Evolutionary conservation across 805 yeast genomes (phyloP).

Genomic region (Blastobotrys parvus): DNA sequence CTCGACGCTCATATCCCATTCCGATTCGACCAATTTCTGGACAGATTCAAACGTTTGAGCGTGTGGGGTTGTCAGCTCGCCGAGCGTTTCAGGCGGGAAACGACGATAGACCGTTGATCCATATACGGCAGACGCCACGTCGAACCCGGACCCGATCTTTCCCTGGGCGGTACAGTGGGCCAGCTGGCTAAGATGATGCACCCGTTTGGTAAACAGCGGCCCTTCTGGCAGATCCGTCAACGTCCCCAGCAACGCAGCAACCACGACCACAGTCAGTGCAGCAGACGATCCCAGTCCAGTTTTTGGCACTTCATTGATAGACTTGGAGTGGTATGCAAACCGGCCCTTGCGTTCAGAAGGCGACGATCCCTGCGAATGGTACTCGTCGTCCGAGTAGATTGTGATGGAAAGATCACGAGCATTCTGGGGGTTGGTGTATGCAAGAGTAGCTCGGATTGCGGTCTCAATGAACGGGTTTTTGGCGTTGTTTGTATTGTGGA

Average conservation of each 20-base stretch:
- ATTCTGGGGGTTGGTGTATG: conserved; percentile 34
- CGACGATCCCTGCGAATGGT: conserved; percentile 56
- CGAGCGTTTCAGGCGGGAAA: conserved; percentile 49
- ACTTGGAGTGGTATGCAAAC: conserved; percentile 52
- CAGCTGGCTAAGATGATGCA: conserved; percentile 81
- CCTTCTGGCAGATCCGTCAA: conserved; percentile 28
- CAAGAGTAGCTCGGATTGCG: conserved; percentile 46
- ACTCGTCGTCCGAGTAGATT: conserved; percentile 79
- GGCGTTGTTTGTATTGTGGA: conserved; percentile 8
- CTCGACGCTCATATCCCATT: background rate
- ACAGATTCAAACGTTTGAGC: conserved; percentile 21
- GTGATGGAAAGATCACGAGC: conserved; percentile 38
- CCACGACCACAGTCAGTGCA: conserved; percentile 74
- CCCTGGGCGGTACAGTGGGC: conserved; percentile 93
- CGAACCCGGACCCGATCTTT: conserved; percentile 95
- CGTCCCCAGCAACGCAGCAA: conserved; percentile 49
- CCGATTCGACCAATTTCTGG: conserved; percentile 30
- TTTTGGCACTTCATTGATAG: conserved; percentile 71
- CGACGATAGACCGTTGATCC: conserved; percentile 82
- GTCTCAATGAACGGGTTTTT: conserved; percentile 71
- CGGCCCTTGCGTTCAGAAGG: conserved; percentile 20
- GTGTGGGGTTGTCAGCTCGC: conserved; percentile 24
- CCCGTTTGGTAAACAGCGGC: too few species aligned
- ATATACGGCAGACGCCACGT: conserved; percentile 89
- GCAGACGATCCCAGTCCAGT: conserved; percentile 97